Evolutionary conservation across 495 filamentous ascomycete genomes (phyloP).

Genomic region (Podospora comata): DNA sequence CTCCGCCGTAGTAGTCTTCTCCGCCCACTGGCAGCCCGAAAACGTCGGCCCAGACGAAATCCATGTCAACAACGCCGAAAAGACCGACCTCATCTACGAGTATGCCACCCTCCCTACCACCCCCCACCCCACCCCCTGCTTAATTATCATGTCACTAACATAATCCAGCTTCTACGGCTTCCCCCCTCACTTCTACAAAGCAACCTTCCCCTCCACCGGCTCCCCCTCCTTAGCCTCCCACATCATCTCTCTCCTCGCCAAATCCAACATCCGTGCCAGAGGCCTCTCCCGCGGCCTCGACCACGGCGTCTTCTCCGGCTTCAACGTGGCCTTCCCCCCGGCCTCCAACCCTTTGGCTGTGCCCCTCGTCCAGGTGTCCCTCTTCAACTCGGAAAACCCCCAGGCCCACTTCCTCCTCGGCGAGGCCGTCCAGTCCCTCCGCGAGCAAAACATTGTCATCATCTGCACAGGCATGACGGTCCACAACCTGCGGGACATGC

Average conservation of each 20-base stretch:
- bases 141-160: too few relatives aligned
- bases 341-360: slow-evolving; percentile 71
- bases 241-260: slow-evolving; percentile 57
- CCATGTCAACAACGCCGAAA: slow-evolving; percentile 68
- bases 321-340: slow-evolving; percentile 68
- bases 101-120: not conserved
- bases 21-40: slow-evolving; percentile 75
- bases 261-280: slow-evolving; percentile 61
- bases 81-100: slow-evolving; percentile 77
- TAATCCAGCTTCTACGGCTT: slow-evolving; percentile 64
- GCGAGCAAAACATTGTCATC: slow-evolving; percentile 69
- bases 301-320: slow-evolving; percentile 76
- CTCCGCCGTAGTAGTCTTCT: slow-evolving; percentile 80
- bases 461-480: slow-evolving; percentile 84
- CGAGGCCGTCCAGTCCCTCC: slow-evolving; percentile 61
- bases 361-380: slow-evolving; percentile 77
- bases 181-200: slow-evolving; percentile 57
- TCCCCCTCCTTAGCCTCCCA: slow-evolving; percentile 61
- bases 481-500: slow-evolving; percentile 73
- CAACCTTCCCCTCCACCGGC: slow-evolving; percentile 68
- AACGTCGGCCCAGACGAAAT: slow-evolving; percentile 44
- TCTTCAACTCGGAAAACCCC: slow-evolving; percentile 67
- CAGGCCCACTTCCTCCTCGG: slow-evolving; percentile 70
- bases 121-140: slow-evolving; percentile 29
- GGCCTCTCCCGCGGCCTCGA: slow-evolving; percentile 69